Percentiles rank a stretch among this genome's conserved stretches.
Conservation (phyloP, 228 moss, liverwort and hornwort genomes). For the Sphagnum magellanicum region DNA sequence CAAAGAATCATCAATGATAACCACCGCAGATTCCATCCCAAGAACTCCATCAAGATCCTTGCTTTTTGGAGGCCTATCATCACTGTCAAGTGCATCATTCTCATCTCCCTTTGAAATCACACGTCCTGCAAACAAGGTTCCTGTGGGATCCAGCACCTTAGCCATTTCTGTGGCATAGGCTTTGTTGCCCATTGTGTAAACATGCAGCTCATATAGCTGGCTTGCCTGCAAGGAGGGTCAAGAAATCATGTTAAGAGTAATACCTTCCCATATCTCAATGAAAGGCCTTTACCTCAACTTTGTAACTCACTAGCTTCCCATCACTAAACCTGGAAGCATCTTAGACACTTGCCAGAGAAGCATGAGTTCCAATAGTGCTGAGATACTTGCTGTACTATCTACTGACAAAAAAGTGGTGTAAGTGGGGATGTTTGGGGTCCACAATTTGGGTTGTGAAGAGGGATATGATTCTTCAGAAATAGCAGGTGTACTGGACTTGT, state of each 20-base stretch:
- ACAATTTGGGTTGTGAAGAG: too few species aligned
- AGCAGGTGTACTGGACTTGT: too few species aligned
- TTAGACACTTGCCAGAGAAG: too few species aligned
- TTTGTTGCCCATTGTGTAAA: constrained; percentile 99
- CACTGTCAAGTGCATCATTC: constrained; percentile 62
- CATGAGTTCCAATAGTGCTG: too few species aligned
- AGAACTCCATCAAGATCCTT: constrained; percentile 99
- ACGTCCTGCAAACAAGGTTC: constrained; percentile 81
- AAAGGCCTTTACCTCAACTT: too few species aligned
- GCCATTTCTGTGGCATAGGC: constrained; percentile 99
- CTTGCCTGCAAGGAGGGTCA: constrained; percentile 67
- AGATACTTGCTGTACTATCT: too few species aligned
- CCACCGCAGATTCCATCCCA: constrained; percentile 98
- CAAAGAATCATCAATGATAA: constrained; percentile 98
- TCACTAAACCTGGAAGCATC: too few species aligned
- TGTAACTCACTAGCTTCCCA: too few species aligned
- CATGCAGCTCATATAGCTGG: constrained; percentile 91
- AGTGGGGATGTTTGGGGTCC: too few species aligned
- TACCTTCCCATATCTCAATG: neutral
- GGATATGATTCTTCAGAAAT: too few species aligned
- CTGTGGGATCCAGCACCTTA: constrained; percentile 92
- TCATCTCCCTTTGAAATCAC: constrained; percentile 99
- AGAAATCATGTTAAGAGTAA: neutral
- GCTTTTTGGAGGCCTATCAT: constrained; percentile 72
- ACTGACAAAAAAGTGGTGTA: too few species aligned